These are phyloP conservation scores for Penicillium sp. DNA, from an alignment of 2,329 filamentous ascomycete genomes.

Conservation along the genomic window DNA sequence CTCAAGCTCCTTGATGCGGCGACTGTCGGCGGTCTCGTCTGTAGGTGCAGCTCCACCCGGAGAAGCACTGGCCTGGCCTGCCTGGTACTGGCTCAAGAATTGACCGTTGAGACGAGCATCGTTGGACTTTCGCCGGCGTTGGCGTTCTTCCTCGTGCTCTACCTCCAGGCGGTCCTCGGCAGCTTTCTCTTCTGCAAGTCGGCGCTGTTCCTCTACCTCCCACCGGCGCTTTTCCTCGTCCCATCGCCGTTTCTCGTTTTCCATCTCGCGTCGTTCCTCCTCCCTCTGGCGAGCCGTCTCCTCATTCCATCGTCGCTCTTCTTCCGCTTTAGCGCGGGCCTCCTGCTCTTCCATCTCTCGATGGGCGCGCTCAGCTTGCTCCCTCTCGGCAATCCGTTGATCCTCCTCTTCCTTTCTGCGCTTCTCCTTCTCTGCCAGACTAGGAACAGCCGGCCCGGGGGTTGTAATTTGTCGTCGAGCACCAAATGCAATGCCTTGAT, in stretches of 20 bases:
- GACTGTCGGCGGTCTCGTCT: slow-evolving; percentile 58
- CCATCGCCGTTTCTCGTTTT: slow-evolving; percentile 49
- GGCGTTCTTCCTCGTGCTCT: slow-evolving; percentile 69
- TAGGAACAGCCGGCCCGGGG: slow-evolving; percentile 76
- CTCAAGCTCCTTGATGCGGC: slow-evolving; percentile 78
- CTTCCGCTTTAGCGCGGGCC: slow-evolving; percentile 44
- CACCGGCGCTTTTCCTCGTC: slow-evolving; percentile 64
- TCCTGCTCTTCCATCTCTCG: slow-evolving; percentile 54
- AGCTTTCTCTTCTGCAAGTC: slow-evolving; percentile 71
- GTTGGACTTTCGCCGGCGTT: slow-evolving; percentile 59
- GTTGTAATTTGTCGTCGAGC: slow-evolving; percentile 89
- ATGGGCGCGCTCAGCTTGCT: slow-evolving; percentile 54
- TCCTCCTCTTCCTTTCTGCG: slow-evolving; percentile 60
- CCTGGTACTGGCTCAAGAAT: slow-evolving; percentile 82
- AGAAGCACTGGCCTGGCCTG: slow-evolving; percentile 57
- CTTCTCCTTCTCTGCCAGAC: slow-evolving; percentile 80
- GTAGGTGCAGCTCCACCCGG: slow-evolving; percentile 33
- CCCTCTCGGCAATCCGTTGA: slow-evolving; percentile 41
- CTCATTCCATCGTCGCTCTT: slow-evolving; percentile 50
- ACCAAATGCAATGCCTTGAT: slow-evolving; percentile 90
- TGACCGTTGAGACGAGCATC: slow-evolving; percentile 76
- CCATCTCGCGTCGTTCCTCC: slow-evolving; percentile 47
- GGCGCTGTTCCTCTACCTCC: slow-evolving; percentile 72
- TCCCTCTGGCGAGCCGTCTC: slow-evolving; percentile 51
- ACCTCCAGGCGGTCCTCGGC: slow-evolving; percentile 66